Conservation (phyloP, 2,329 filamentous ascomycete species). For the Fusarium chlamydosporum region DNA sequence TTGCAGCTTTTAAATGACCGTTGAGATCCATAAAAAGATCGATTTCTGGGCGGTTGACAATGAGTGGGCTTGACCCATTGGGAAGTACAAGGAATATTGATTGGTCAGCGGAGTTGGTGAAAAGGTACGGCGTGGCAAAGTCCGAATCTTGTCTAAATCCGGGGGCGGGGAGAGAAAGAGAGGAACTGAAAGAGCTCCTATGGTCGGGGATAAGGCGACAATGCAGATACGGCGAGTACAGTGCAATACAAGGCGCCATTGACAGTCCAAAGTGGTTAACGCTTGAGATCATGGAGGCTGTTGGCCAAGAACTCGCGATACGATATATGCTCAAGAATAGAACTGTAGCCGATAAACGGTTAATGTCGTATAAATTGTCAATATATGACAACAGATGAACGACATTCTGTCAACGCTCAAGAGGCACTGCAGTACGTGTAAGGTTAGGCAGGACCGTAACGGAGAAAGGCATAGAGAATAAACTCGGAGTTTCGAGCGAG, state of each 20-base stretch:
- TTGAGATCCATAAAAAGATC: slow-evolving; percentile 2
- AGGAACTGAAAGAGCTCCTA: background rate
- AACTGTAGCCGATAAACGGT: background rate
- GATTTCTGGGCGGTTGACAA: slow-evolving; percentile 7
- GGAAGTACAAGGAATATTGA: slow-evolving; percentile 21
- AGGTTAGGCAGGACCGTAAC: background rate
- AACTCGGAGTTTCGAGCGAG: slow-evolving; percentile 30
- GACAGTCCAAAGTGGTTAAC: background rate
- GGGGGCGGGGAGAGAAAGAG: slow-evolving; percentile 36
- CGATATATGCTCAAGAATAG: background rate
- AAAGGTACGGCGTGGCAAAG: slow-evolving; percentile 37
- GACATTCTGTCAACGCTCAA: slow-evolving; percentile 4
- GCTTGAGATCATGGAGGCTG: slow-evolving; percentile 17
- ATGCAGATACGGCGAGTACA: background rate
- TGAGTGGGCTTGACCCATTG: slow-evolving; percentile 12
- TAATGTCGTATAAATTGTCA: background rate
- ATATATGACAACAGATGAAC: background rate
- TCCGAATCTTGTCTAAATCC: slow-evolving; percentile 47
- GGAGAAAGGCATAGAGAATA: background rate
- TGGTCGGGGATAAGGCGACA: slow-evolving; percentile 41
- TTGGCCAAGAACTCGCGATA: background rate
- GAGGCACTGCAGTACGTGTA: slow-evolving; percentile 2
- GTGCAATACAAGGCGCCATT: background rate
- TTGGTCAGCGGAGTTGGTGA: slow-evolving; percentile 30
- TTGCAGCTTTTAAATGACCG: background rate